Evolutionary conservation across 345 rosid genomes (phyloP), one percentile per base, ranked within the genome.

Genomic region (Acer saccharum): DNA sequence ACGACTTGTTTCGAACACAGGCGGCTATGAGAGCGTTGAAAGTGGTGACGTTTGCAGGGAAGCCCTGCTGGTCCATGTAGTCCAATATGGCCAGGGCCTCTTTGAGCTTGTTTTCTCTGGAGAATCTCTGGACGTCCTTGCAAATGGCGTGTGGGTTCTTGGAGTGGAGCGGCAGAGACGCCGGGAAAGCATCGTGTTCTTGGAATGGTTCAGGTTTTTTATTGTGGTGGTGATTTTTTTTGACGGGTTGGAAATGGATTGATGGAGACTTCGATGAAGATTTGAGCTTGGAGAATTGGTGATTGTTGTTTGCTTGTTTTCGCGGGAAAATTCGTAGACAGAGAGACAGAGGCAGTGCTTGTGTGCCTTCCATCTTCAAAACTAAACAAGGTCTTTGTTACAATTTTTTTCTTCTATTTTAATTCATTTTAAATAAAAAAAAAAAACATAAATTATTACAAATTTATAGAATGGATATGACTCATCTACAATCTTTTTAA

Each of bases 21-120:
- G 98, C 93, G 7, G 91, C 89, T 41, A 95, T 86, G 63, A 93
- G 91, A 6, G 92, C 80, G 65, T 95, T 89, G 82, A 91, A 92
- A 62, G 97, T 89, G 41, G 93, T 90, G 71, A 83, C 80, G 46
- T 94, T 93, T 16, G 90, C 87, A 0, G 97, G 98, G 50, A 94
- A 88, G 16, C 97, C 98, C 43, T 88, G 78, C 46, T 86, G 93
- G 1, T 90, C 91, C 75, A 89, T 75, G 81, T 93, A 90, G 81
- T 93, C 93, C 44, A 94, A 80, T 64, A 94, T 84, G 50, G 84
- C 68, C 39, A 93, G 90, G n/a, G 94, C 92, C 72, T 90, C 88
- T 46, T 88, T 85, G 85, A 93, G 94, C 82, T 90, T 89, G 86
- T 90, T 86, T 68, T 81, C 80, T 55, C 84, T 87, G n/a, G 94